Percentiles rank a stretch among this genome's conserved stretches.
These are phyloP conservation scores for Daedaleopsis sinensis DNA, from an alignment of 768 basidiomycete genomes.

Conservation along the genomic window DNA sequence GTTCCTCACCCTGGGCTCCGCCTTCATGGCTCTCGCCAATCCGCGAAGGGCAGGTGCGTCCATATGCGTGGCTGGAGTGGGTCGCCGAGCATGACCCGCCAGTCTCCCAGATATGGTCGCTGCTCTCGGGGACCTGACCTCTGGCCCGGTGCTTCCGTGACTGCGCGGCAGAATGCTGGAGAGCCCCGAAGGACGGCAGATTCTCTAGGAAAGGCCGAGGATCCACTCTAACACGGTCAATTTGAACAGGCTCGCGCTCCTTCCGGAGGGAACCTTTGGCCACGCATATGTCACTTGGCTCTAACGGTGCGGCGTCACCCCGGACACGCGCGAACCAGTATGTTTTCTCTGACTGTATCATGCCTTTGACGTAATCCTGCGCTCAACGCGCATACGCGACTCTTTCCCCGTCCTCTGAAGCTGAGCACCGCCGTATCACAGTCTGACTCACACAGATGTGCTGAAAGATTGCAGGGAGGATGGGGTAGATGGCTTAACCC, in stretches of 20 bases:
- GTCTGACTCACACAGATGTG: too few species aligned
- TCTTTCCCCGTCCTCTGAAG: too few species aligned
- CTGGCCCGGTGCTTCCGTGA: slow-evolving; percentile 73
- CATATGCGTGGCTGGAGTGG: neutral
- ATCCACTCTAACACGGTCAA: slow-evolving; percentile 79
- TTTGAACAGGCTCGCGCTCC: slow-evolving; percentile 62
- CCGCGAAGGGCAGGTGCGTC: slow-evolving; percentile 78
- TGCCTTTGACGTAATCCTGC: neutral
- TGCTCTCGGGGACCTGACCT: slow-evolving; percentile 90
- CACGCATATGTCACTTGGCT: slow-evolving; percentile 90
- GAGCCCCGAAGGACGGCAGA: slow-evolving; percentile 79
- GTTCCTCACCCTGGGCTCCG: slow-evolving; percentile 85
- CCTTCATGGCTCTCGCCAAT: slow-evolving; percentile 77
- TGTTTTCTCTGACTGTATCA: slow-evolving; percentile 24
- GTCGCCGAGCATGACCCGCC: neutral
- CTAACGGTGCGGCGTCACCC: slow-evolving; percentile 83
- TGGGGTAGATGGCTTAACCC: too few species aligned
- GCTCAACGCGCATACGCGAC: neutral
- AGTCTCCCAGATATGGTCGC: slow-evolving; percentile 84
- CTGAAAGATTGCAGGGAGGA: too few species aligned
- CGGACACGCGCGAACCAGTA: slow-evolving; percentile 92
- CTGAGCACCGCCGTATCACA: too few species aligned
- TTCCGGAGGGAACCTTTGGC: slow-evolving; percentile 85
- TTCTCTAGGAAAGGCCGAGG: slow-evolving; percentile 83
- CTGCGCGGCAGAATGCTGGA: slow-evolving; percentile 79